Percentiles rank a stretch among this genome's conserved stretches.
Conservation (phyloP, 495 filamentous ascomycete genomes). For the Neurospora sp. region DNA sequence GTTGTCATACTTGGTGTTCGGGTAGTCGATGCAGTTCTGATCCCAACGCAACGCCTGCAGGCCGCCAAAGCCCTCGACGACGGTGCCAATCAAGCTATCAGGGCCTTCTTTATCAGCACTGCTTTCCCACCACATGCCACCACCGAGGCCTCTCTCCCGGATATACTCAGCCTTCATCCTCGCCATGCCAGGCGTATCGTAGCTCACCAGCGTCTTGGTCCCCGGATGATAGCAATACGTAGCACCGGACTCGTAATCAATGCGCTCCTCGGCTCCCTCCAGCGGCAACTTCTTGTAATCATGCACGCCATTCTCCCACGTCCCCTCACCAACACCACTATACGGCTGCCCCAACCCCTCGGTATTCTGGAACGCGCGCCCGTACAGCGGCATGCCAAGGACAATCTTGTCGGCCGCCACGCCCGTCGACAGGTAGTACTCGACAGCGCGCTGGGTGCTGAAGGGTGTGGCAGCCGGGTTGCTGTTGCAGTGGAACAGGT, state of each 20-base stretch:
- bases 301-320: slow-evolving; percentile 81
- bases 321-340: slow-evolving; percentile 62
- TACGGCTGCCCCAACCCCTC: slow-evolving; percentile 60
- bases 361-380: slow-evolving; percentile 72
- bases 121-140: slow-evolving; percentile 97
- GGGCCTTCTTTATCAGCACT: slow-evolving; percentile 61
- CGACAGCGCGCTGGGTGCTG: slow-evolving; percentile 56
- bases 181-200: slow-evolving; percentile 64
- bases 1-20: slow-evolving; percentile 74
- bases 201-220: slow-evolving; percentile 58
- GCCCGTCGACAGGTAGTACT: slow-evolving; percentile 55
- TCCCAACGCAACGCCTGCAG: slow-evolving; percentile 42
- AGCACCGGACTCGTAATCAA: slow-evolving; percentile 47
- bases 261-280: slow-evolving; percentile 39
- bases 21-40: slow-evolving; percentile 62
- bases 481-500: slow-evolving; percentile 48
- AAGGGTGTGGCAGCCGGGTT: slow-evolving; percentile 63
- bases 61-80: slow-evolving; percentile 50
- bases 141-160: slow-evolving; percentile 53
- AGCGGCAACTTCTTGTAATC: slow-evolving; percentile 68
- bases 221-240: slow-evolving; percentile 61
- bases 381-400: slow-evolving; percentile 87
- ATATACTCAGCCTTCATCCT: slow-evolving; percentile 62
- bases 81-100: slow-evolving; percentile 61
- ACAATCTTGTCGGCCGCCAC: slow-evolving; percentile 63